Evolutionary conservation across 2,329 filamentous ascomycete genomes (phyloP).

Genomic region (Aspergillus quadricinctus): DNA sequence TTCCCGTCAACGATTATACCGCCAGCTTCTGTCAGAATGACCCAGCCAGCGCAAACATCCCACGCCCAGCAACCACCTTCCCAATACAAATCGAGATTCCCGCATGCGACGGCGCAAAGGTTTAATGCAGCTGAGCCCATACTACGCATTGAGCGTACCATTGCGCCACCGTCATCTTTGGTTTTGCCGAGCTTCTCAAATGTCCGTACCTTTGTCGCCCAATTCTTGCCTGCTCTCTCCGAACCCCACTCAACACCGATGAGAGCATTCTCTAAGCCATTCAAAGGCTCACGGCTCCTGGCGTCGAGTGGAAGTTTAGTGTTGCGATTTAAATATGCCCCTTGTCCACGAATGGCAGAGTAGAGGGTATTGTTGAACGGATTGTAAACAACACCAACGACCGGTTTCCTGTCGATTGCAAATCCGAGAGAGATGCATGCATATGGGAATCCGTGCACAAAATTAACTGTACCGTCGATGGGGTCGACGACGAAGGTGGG

Average conservation of each 20-base stretch:
- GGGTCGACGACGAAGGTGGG: constrained; percentile 62
- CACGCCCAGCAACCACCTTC: constrained; percentile 63
- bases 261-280: constrained; percentile 48
- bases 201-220: constrained; percentile 52
- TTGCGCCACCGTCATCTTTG: constrained; percentile 54
- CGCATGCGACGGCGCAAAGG: constrained; percentile 55
- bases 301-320: constrained; percentile 45
- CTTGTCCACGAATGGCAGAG: constrained; percentile 52
- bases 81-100: constrained; percentile 59
- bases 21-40: constrained; percentile 57
- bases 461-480: constrained; percentile 63
- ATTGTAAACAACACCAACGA: constrained; percentile 59
- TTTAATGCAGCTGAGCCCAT: constrained; percentile 60
- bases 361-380: constrained; percentile 55
- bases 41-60: constrained; percentile 63
- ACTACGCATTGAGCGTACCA: constrained; percentile 57
- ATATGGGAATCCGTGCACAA: constrained; percentile 58
- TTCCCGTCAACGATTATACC: constrained; percentile 58
- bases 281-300: constrained; percentile 41
- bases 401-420: constrained; percentile 46
- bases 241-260: constrained; percentile 60
- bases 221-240: constrained; percentile 55
- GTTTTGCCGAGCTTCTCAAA: constrained; percentile 47
- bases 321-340: constrained; percentile 45
- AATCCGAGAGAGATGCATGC: constrained; percentile 58